Evolutionary conservation across 23 red algal genomes (phyloP).

Genomic region (Chondrus crispus): DNA sequence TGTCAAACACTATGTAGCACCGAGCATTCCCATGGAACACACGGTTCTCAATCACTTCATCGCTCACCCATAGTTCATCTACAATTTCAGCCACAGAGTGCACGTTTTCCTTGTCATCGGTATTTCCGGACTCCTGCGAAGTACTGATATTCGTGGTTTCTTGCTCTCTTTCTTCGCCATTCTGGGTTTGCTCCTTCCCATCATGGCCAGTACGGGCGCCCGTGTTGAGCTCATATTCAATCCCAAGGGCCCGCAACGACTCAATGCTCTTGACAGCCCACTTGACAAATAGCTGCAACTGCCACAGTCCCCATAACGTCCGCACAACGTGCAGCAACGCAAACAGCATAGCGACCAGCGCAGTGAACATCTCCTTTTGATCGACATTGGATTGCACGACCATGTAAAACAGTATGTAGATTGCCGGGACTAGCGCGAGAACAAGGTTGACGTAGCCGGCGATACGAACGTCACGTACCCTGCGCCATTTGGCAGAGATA

Average conservation of each 20-base stretch:
- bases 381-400: conserved; percentile 6
- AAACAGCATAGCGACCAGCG: conserved; percentile 39
- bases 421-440: conserved; percentile 5
- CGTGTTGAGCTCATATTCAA: neutral
- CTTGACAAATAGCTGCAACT: neutral
- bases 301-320: conserved; percentile 31
- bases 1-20: neutral
- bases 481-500: conserved; percentile 18
- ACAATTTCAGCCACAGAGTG: neutral
- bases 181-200: too few relatives aligned
- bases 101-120: too few relatives aligned
- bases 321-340: conserved; percentile 20
- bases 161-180: too few relatives aligned
- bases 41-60: conserved; percentile 16
- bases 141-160: too few relatives aligned
- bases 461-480: neutral
- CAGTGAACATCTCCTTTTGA: conserved; percentile 7
- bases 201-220: neutral
- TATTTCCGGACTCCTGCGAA: too few relatives aligned
- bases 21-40: conserved; percentile 2
- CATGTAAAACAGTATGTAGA: conserved; percentile 40
- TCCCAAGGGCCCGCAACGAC: conserved; percentile 4
- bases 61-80: conserved; percentile 5
- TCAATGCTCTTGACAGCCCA: neutral
- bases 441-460: conserved; percentile 15